Percentiles rank a stretch among this genome's conserved stretches.
Conservation (phyloP, 345 rosid species). For the Sisymbrium irio region DNA sequence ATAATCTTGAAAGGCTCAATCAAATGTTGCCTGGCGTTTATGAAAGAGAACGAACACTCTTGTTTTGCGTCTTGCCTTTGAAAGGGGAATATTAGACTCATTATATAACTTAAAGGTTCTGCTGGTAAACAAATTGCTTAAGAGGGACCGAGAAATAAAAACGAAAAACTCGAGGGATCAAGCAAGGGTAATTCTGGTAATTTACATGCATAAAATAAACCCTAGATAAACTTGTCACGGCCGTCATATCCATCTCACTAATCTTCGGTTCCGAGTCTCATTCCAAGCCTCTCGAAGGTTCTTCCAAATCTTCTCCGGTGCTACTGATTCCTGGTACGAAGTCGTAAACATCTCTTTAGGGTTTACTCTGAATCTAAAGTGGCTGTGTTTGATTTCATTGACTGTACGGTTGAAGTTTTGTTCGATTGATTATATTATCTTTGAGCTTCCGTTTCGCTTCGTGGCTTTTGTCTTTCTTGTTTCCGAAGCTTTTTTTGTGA, state of each 20-base stretch:
- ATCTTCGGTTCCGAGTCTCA: not conserved
- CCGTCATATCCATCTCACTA: slow-evolving; percentile 7
- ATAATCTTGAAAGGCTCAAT: not conserved
- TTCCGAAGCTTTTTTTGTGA: not conserved
- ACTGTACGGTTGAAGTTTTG: not conserved
- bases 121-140: not conserved
- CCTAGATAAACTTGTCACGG: slow-evolving; percentile 19
- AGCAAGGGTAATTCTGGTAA: not conserved
- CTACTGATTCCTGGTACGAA: slow-evolving; percentile 33
- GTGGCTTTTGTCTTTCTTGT: not conserved
- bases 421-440: not conserved
- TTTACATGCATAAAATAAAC: slow-evolving; percentile 1
- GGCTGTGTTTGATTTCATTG: not conserved
- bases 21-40: not conserved
- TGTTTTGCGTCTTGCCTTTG: not conserved
- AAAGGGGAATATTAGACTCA: not conserved
- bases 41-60: not conserved
- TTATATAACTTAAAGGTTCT: not conserved
- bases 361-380: not conserved
- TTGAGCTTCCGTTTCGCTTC: not conserved
- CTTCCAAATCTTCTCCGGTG: slow-evolving; percentile 11
- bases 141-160: not conserved
- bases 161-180: not conserved
- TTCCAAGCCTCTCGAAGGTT: not conserved
- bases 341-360: not conserved